Conservation (phyloP, 2,329 filamentous ascomycete genomes). For the Aspergillus proliferans region DNA sequence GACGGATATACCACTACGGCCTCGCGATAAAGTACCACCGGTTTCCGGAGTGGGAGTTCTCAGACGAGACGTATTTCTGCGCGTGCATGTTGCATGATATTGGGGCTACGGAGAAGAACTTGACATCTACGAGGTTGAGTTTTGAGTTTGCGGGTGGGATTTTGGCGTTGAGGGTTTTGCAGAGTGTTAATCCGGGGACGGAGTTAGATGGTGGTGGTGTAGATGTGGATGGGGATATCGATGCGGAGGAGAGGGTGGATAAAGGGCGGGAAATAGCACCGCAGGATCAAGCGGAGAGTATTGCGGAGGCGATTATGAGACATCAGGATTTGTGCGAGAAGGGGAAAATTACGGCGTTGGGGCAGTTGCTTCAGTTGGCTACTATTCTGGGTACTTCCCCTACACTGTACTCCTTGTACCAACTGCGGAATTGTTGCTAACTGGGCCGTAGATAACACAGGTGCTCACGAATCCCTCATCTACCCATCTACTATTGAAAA, state of each 20-base stretch:
- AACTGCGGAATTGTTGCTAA: background rate
- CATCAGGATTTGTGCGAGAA: constrained; percentile 61
- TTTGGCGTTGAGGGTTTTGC: constrained; percentile 51
- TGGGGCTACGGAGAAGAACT: constrained; percentile 54
- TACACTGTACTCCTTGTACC: background rate
- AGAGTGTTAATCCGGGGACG: constrained; percentile 11
- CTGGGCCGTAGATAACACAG: background rate
- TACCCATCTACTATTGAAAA: constrained; percentile 48
- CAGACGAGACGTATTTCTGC: constrained; percentile 53
- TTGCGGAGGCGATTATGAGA: constrained; percentile 62
- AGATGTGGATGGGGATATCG: constrained; percentile 10
- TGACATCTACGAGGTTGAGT: constrained; percentile 54
- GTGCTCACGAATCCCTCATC: background rate
- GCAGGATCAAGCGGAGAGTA: constrained; percentile 54
- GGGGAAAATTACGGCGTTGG: constrained; percentile 56
- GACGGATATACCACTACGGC: constrained; percentile 63
- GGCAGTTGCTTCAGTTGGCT: constrained; percentile 57
- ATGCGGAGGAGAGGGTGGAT: background rate
- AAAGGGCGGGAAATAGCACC: constrained; percentile 13
- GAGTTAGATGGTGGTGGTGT: background rate
- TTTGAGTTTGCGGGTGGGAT: constrained; percentile 64
- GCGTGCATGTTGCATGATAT: constrained; percentile 66
- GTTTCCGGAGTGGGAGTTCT: constrained; percentile 35
- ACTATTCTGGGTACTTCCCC: constrained; percentile 42
- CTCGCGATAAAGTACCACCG: constrained; percentile 31